Evolutionary conservation across 192 early-diverging fungal species (phyloP).

Genomic region (Oehlia diaphana): DNA sequence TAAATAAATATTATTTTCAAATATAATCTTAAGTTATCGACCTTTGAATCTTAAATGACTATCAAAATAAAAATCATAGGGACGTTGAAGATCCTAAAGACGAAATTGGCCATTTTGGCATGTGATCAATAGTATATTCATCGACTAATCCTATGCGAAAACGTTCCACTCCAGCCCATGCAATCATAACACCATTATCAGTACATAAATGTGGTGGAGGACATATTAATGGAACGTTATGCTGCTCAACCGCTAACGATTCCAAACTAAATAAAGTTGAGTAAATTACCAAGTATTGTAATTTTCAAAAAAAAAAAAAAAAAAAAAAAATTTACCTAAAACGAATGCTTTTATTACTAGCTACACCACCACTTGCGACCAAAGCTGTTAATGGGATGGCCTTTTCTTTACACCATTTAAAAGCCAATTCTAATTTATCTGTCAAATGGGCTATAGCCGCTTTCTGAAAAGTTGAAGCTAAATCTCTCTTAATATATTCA

Average conservation of each 20-base stretch:
- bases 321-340: constrained; percentile 6
- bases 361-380: constrained; percentile 78
- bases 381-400: constrained; percentile 46
- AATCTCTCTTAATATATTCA: constrained; percentile 41
- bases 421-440: constrained; percentile 62
- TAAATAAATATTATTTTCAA: no score
- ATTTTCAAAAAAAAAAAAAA: neutral
- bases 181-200: constrained; percentile 86
- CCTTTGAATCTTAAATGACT: no score
- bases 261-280: constrained; percentile 30
- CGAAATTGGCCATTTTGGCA: constrained; percentile 76
- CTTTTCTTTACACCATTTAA: constrained; percentile 41
- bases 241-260: constrained; percentile 37
- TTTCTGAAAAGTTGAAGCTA: constrained; percentile 74
- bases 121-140: constrained; percentile 68
- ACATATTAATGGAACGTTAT: constrained; percentile 58
- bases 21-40: no score
- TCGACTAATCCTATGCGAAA: constrained; percentile 63
- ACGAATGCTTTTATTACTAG: constrained; percentile 68
- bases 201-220: constrained; percentile 78
- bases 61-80: no score
- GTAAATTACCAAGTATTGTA: no score
- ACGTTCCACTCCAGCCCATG: constrained; percentile 80
- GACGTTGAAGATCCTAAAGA: constrained; percentile 31
- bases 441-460: constrained; percentile 59